Evolutionary conservation across 768 basidiomycete species (phyloP), one percentile per base, ranked within the genome.

Genomic region (Suillus fuscotomentosus): DNA sequence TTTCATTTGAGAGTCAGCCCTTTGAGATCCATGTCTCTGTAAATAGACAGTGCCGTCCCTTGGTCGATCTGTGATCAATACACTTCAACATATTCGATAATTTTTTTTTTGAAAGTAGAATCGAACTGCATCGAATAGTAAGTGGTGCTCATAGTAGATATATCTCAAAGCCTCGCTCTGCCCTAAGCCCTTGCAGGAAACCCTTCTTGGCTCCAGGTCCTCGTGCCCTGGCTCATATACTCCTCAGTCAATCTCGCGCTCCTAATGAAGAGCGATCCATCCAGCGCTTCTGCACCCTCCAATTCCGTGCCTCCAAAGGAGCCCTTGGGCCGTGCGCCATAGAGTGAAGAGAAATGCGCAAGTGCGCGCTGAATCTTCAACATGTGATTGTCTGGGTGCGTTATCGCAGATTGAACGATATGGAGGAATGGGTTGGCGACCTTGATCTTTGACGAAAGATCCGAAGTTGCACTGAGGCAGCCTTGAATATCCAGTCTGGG

Each of bases 341-440:
- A 79, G 24, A 69, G 34, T 13, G 47, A 22, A 13, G 47, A 47
- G 60, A 70, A 79, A 64, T 79, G 79, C 0, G 73, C 75, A 36
- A 80, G 70, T 0, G 78, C 38, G 0, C 78, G 76, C 41, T 79
- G 76, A 17, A 74, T 65, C 62, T 79, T 79, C 61, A 68, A 15
- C 8, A 78, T 2, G 50, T 79, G 79, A 7, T 80, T 76, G 5
- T 65, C 55, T 0, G 79, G 79, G 63, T 80, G 76, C 0, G 73
- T 53, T 47, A 82, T 70, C 14, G 77, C 69, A 3, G 74, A 73
- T 60, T 82, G 76, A 51, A 83, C 69, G 66, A 83, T 72, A 0
- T 75, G 71, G 4, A 81, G 63, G 77, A 83, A 83, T 0, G 73
- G 69, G 60, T 83, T 83, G 2, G 79, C 76, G 22, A 57, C 56